Evolutionary conservation across 2,329 filamentous ascomycete genomes (phyloP).

Genomic region (Talaromyces islandicus): DNA sequence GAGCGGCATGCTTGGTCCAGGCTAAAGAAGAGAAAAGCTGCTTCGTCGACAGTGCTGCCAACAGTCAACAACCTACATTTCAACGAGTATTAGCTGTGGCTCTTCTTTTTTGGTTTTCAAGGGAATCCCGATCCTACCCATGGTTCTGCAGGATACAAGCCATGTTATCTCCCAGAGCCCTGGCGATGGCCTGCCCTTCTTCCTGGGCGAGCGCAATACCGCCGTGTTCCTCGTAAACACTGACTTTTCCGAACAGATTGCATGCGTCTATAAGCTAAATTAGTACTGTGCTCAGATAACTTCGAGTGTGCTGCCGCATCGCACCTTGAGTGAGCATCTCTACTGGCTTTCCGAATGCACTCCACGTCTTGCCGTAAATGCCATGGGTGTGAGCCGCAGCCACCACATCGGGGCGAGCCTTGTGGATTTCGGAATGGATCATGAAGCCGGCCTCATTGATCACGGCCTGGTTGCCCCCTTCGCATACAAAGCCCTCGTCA

Average conservation of each 20-base stretch:
- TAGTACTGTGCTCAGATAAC: slow-evolving; percentile 10
- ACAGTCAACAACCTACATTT: slow-evolving; percentile 31
- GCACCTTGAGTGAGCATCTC: slow-evolving; percentile 58
- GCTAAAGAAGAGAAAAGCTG: slow-evolving; percentile 33
- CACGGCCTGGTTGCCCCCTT: slow-evolving; percentile 33
- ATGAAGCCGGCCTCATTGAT: slow-evolving; percentile 48
- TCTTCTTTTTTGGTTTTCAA: neutral
- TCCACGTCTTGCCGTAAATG: slow-evolving; percentile 57
- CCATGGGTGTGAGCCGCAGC: slow-evolving; percentile 56
- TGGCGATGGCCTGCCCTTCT: slow-evolving; percentile 33
- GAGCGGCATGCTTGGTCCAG: slow-evolving; percentile 38
- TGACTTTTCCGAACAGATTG: slow-evolving; percentile 32
- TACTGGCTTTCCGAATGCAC: slow-evolving; percentile 53
- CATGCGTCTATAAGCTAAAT: slow-evolving; percentile 24
- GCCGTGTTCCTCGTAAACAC: slow-evolving; percentile 36
- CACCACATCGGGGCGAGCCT: slow-evolving; percentile 53
- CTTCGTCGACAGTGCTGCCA: slow-evolving; percentile 37
- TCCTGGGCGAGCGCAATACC: slow-evolving; percentile 36
- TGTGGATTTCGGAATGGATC: slow-evolving; percentile 56
- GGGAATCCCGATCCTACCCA: slow-evolving; percentile 19
- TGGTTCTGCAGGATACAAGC: slow-evolving; percentile 38
- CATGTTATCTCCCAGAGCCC: slow-evolving; percentile 35
- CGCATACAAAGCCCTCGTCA: slow-evolving; percentile 33
- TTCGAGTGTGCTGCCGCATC: slow-evolving; percentile 37
- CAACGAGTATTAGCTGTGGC: slow-evolving; percentile 15